Percentiles rank a stretch among this genome's conserved stretches.
These are phyloP conservation scores for Xerocomus brunneocitrinus DNA, from an alignment of 768 basidiomycete genomes.

Conservation along the genomic window DNA sequence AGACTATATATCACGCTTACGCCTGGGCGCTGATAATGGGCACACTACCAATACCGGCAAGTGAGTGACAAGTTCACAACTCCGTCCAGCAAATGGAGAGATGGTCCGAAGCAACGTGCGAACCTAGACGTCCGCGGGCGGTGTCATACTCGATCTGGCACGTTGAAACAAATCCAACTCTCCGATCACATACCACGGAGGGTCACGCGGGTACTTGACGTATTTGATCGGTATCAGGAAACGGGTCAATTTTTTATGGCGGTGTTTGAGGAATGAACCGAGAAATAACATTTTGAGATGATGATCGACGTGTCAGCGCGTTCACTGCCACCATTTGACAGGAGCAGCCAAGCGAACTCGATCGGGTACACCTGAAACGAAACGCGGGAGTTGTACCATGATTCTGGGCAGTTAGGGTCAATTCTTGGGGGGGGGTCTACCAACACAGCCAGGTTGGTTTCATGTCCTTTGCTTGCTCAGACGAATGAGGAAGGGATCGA, in stretches of 20 bases:
- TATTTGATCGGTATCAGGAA: constrained; percentile 1
- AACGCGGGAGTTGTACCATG: not conserved
- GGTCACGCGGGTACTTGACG: not conserved
- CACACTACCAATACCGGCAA: not conserved
- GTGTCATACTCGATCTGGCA: not conserved
- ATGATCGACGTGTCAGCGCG: not conserved
- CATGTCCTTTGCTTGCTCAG: not conserved
- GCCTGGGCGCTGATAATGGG: not conserved
- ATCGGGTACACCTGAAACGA: constrained; percentile 12
- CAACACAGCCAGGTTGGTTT: not conserved
- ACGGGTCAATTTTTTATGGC: not conserved
- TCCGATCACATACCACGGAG: not conserved
- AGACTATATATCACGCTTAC: not conserved
- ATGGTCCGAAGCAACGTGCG: not conserved
- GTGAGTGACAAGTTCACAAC: not conserved
- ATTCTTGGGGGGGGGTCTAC: not conserved
- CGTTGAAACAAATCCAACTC: not conserved
- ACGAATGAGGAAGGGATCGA: constrained; percentile 14
- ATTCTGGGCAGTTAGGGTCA: not conserved
- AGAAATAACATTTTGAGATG: constrained; percentile 1
- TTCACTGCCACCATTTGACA: not conserved
- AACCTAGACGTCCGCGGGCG: not conserved
- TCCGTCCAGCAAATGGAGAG: not conserved
- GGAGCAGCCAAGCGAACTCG: not conserved
- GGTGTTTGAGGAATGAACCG: constrained; percentile 10